Evolutionary conservation across 2,329 filamentous ascomycete genomes (phyloP), one percentile per base, ranked within the genome.

Genomic region (Zasmidium citrigriseum): DNA sequence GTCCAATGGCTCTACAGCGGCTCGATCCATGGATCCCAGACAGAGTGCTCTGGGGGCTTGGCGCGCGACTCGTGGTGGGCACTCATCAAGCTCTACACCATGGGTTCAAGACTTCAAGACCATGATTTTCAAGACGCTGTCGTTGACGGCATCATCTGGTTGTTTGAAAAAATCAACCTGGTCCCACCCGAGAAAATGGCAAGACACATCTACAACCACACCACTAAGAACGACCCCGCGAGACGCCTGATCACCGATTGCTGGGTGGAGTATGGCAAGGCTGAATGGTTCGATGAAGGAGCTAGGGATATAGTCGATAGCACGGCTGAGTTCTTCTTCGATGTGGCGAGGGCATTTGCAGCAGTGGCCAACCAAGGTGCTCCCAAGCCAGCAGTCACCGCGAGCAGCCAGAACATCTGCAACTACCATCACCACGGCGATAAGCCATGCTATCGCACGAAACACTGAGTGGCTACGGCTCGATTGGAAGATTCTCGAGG

Each of bases 21-120:
- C 25, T 23, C 41, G 10, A 56, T 27, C 5, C 4, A 44, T 4
- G 2, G 12, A 3, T 14, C 50, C 12, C n/a, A 38, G n/a, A n/a
- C n/a, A 52, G 22, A 21, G 20, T 3, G 20, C 2, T 3, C 27
- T 7, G 7, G 27, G 7, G 27, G 14, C 27, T 14, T 29, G 7
- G 27, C 27, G 27, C 27, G 27, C 27, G n/a, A n/a, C n/a, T n/a
- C n/a, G n/a, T n/a, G n/a, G n/a, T n/a, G n/a, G n/a, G n/a, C n/a
- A n/a, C n/a, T n/a, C n/a, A n/a, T n/a, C n/a, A n/a, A n/a, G n/a
- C 22, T 53, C 5, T 53, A 53, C 45, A 18, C 50, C 23, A 47
- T 60, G 11, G 60, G 54, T 24, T 57, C 59, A 2, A 47, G 29
- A n/a, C 47, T 61, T 16, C 57, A 61, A 51, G 62, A 62, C 18